phyloP scores from a whole-genome alignment of 306 rosid genomes.

The Vachellia collinsii region DNA sequence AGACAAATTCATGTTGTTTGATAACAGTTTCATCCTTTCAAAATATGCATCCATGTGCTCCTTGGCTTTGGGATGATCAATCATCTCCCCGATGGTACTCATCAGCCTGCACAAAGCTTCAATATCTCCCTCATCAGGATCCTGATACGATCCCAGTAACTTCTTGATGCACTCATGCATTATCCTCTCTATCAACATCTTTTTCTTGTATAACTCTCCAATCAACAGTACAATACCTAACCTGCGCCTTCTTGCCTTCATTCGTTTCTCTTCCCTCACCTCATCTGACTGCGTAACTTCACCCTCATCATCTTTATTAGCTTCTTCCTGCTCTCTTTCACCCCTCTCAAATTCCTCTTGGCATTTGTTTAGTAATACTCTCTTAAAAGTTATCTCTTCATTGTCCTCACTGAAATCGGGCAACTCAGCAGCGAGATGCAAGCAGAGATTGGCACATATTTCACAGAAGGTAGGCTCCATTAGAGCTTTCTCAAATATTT shows the following conservation, averaged over 20 bases:
- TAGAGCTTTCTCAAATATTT: constrained; percentile 94
- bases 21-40: constrained; percentile 60
- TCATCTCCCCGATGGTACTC: constrained; percentile 98
- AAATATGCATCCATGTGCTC: constrained; percentile 82
- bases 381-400: no score
- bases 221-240: constrained; percentile 91
- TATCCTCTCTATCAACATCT: constrained; percentile 90
- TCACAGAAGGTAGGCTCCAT: constrained; percentile 99
- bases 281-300: constrained; percentile 65
- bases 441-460: constrained; percentile 94
- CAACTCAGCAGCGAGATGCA: constrained; percentile 40
- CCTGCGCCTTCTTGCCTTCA: constrained; percentile 91
- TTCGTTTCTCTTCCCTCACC: constrained; percentile 79
- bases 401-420: no score
- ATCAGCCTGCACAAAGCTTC: constrained; percentile 93
- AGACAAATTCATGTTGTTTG: constrained; percentile 79
- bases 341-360: no score
- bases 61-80: constrained; percentile 90
- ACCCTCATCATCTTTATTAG: constrained; percentile 87
- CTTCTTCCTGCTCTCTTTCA: constrained; percentile 75
- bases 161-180: constrained; percentile 88
- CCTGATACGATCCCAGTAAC: constrained; percentile 73
- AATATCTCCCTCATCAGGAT: constrained; percentile 92
- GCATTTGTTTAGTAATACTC: no score
- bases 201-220: constrained; percentile 91